phyloP scores from a whole-genome alignment of 495 filamentous ascomycete genomes.

The Hypoxylon fragiforme region DNA sequence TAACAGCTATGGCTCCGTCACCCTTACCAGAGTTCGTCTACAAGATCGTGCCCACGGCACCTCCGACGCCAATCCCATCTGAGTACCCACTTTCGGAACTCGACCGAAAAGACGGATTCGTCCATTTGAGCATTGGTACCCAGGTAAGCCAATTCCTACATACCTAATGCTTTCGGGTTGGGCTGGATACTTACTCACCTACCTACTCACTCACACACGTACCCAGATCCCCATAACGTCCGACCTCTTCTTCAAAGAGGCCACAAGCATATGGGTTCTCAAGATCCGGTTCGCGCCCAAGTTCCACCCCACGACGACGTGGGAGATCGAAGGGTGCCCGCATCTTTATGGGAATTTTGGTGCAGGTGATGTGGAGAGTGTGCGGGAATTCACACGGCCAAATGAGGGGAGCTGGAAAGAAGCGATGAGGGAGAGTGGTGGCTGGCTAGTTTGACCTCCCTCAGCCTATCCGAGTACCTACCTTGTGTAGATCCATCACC shows the following conservation, averaged over 20 bases:
- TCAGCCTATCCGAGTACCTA: not conserved
- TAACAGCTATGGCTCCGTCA: conserved; percentile 22
- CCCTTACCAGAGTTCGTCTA: conserved; percentile 53
- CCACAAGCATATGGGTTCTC: conserved; percentile 45
- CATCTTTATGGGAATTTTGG: conserved; percentile 56
- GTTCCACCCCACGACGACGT: conserved; percentile 45
- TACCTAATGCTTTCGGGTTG: not conserved
- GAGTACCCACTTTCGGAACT: conserved; percentile 53
- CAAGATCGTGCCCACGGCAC: conserved; percentile 52
- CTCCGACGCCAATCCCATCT: conserved; percentile 52
- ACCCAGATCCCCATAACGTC: conserved; percentile 53
- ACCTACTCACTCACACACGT: not conserved
- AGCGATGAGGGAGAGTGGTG: conserved; percentile 32
- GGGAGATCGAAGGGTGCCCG: conserved; percentile 51
- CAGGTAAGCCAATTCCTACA: conserved; percentile 41
- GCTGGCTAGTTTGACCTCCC: conserved; percentile 16
- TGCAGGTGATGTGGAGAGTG: conserved; percentile 40
- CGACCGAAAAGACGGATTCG: conserved; percentile 56
- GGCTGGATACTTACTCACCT: not conserved
- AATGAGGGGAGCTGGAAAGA: conserved; percentile 45
- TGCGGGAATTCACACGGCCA: conserved; percentile 35
- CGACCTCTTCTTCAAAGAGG: conserved; percentile 48
- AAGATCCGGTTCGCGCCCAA: conserved; percentile 45
- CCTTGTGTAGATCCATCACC: not conserved
- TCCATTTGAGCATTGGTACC: conserved; percentile 52